These are phyloP conservation scores for Plasmodium sp. DNA, from an alignment of 169 alveolate genomes.

Conservation along the genomic window DNA sequence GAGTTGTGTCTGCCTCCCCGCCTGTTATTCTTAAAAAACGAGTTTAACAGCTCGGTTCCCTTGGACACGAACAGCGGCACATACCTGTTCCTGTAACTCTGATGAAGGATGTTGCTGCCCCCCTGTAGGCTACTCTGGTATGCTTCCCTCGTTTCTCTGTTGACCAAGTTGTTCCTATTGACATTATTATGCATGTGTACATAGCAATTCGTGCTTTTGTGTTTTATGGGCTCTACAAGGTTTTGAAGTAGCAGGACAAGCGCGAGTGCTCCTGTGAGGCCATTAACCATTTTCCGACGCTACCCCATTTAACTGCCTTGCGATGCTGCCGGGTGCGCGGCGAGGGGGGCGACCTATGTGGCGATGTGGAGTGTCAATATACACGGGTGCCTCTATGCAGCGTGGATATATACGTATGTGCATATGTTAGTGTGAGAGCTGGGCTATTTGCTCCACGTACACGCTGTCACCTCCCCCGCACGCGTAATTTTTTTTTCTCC, in stretches of 20 bases:
- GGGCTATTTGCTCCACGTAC: background rate
- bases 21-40: slow-evolving; percentile 33
- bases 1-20: background rate
- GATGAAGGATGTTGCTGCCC: background rate
- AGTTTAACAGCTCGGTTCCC: slow-evolving; percentile 36
- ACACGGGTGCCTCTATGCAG: background rate
- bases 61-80: slow-evolving; percentile 45
- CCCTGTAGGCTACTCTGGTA: background rate
- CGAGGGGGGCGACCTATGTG: background rate
- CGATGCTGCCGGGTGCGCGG: background rate
- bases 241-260: slow-evolving; percentile 62
- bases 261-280: slow-evolving; percentile 24
- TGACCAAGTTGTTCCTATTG: slow-evolving; percentile 13
- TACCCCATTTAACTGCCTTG: slow-evolving; percentile 44
- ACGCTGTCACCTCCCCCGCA: background rate
- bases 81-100: slow-evolving; percentile 10
- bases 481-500: background rate
- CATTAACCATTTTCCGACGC: slow-evolving; percentile 43
- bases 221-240: slow-evolving; percentile 51
- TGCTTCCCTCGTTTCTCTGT: slow-evolving; percentile 48
- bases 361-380: background rate
- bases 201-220: slow-evolving; percentile 28
- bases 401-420: background rate
- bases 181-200: slow-evolving; percentile 74
- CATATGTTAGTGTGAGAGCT: background rate